Conservation (phyloP, 345 rosid species). For the Pelargonium nanum region DNA sequence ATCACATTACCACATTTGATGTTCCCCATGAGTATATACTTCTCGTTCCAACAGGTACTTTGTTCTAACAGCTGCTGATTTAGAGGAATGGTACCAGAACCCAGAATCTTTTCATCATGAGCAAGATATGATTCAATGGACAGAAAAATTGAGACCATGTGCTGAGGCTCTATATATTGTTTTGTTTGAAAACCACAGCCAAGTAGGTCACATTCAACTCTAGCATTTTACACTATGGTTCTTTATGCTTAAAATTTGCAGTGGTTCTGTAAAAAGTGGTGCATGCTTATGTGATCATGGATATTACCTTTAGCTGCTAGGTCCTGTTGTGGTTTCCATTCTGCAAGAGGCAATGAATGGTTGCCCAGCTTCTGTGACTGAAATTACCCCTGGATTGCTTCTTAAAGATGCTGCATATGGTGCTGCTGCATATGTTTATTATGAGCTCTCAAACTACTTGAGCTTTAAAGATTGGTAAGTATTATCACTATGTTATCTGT, state of each 20-base stretch:
- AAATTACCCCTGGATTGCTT: constrained; percentile 74
- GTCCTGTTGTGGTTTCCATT: constrained; percentile 81
- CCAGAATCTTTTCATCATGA: constrained; percentile 97
- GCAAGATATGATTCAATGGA: constrained; percentile 98
- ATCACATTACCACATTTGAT: neutral
- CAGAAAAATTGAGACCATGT: constrained; percentile 92
- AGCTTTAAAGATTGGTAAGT: constrained; percentile 87
- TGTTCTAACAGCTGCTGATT: constrained; percentile 73
- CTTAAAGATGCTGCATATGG: constrained; percentile 96
- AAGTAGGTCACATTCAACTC: constrained; percentile 49
- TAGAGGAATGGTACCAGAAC: constrained; percentile 86
- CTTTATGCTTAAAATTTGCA: neutral
- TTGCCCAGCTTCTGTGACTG: constrained; percentile 74
- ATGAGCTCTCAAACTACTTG: constrained; percentile 92
- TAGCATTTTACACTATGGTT: neutral
- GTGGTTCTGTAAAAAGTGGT: constrained; percentile 1
- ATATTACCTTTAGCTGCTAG: constrained; percentile 54
- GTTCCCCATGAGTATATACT: neutral
- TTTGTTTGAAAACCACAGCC: constrained; percentile 88
- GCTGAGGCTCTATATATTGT: constrained; percentile 97
- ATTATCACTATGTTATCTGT: constrained; percentile 11
- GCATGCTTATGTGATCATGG: constrained; percentile 14
- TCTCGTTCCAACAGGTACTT: constrained; percentile 59
- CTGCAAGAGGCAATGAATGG: constrained; percentile 92
- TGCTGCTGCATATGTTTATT: constrained; percentile 95